Percentiles rank a stretch among this genome's conserved stretches.
These are phyloP conservation scores for Allium fistulosum DNA, from an alignment of 106 monocot species.

Conservation along the genomic window DNA sequence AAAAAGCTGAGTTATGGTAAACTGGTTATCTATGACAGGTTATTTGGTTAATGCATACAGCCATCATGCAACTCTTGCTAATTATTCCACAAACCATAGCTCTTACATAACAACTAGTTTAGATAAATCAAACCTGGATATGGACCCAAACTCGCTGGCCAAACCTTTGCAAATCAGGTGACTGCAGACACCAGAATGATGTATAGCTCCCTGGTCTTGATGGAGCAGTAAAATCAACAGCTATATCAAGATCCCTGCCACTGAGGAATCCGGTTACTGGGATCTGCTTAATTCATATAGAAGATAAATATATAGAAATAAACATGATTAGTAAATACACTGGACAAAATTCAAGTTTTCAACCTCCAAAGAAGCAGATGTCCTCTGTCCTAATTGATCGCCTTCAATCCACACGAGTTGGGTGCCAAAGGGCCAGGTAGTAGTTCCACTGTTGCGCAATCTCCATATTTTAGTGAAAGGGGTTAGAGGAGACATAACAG, in stretches of 20 bases:
- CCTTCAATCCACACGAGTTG: constrained; percentile 80
- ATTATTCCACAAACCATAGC: no score
- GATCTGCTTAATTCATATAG: constrained; percentile 35
- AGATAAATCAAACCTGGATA: constrained; percentile 43
- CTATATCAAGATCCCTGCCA: constrained; percentile 58
- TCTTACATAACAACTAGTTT: no score
- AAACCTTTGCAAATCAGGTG: constrained; percentile 67
- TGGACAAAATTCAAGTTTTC: background rate
- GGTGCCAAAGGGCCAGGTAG: constrained; percentile 66
- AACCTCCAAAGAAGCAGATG: constrained; percentile 49
- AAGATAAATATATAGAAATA: no score
- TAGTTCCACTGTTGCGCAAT: constrained; percentile 71
- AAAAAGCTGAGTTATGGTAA: no score
- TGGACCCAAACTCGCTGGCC: constrained; percentile 86
- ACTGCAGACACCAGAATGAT: constrained; percentile 73
- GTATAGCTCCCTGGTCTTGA: constrained; percentile 51
- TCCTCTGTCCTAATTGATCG: constrained; percentile 31
- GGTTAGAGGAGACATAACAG: constrained; percentile 45
- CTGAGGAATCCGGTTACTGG: constrained; percentile 35
- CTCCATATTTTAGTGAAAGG: constrained; percentile 91
- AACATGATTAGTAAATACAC: no score
- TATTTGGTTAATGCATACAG: no score
- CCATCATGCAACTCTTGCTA: no score
- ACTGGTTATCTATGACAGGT: no score
- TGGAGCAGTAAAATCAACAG: constrained; percentile 73